Base-by-base conservation (phyloP, 2,329 filamentous ascomycete genomes). In the Fusarium xylarioides region DNA sequence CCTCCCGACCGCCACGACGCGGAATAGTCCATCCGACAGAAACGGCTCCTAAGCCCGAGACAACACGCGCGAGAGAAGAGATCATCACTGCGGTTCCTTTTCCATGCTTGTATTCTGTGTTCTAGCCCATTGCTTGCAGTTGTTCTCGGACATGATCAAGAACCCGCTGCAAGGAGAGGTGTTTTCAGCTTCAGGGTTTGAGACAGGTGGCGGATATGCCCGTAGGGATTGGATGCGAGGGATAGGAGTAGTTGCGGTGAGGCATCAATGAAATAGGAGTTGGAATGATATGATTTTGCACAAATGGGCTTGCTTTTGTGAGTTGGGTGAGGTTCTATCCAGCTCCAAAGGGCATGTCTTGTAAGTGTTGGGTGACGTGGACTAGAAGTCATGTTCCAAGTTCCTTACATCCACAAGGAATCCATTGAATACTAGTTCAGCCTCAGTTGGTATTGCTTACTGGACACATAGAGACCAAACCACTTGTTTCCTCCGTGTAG, bases 1-100 rank as follows among this genome's bases (percentile, higher is more conserved):
- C 54, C 46, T 59, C 40, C 69, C 52, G 34, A 37, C 58, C 23
- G 54, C 53, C 60, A 55, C 60, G 52, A 50, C 47, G 46, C 28
- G 38, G 34, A 55, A 7, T 23, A 54, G 19, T n/a, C 32, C 34
- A 55, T 28, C 44, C 42, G n/a, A 57, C 11, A 35, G 26, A 50
- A 57, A 43, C 50, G 23, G 44, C 34, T 47, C 28, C 60, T 56
- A 46, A 28, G n/a, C 55, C 69, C 46, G 65, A 72, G 69, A 72
- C 69, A 72, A 71, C 57, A 60, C 64, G 53, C 40, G 35, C 23
- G 37, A 69, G n/a, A 55, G 37, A 66, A 66, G 38, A 47, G 12
- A 19, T 30, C 28, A 28, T 58, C 21, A 23, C 32, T 64, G n/a
- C 38, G 4, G 19, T 37, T 23, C 4, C 42, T 11, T 35, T 46